Percentiles rank a stretch among this genome's conserved stretches.
Conservation (phyloP, 2,329 filamentous ascomycete species). For the Decorospora gaudefroyi region DNA sequence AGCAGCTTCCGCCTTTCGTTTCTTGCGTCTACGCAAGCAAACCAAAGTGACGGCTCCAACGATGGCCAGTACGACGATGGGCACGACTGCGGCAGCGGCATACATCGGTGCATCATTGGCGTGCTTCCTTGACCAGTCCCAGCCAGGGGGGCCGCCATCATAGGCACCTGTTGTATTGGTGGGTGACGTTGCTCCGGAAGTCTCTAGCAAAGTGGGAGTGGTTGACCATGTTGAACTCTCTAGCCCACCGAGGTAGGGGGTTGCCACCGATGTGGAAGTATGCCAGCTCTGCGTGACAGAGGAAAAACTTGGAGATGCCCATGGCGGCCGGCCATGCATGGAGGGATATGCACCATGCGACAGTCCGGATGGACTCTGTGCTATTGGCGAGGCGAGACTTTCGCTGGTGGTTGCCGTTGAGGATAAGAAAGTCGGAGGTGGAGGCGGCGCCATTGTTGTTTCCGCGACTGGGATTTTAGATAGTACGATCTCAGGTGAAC, state of each 20-base stretch:
- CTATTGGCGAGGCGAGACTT: no score
- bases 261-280: constrained; percentile 4
- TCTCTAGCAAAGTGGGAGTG: constrained; percentile 1
- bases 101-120: constrained; percentile 23
- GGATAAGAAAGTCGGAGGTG: no score
- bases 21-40: constrained; percentile 40
- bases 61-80: constrained; percentile 33
- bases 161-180: constrained; percentile 1
- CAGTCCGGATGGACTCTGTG: neutral
- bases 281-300: constrained; percentile 1
- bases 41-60: constrained; percentile 31
- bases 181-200: neutral
- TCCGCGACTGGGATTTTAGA: no score
- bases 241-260: constrained; percentile 5
- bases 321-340: constrained; percentile 1
- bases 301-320: neutral
- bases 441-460: no score
- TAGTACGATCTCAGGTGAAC: no score
- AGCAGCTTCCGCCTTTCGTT: constrained; percentile 20
- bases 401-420: no score
- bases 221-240: neutral
- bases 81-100: constrained; percentile 31
- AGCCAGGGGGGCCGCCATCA: constrained; percentile 2
- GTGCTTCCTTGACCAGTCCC: constrained; percentile 8
- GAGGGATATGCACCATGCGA: neutral